Conservation (phyloP, 1,284 basidiomycete genomes). For the Boletus hoseneyae region DNA sequence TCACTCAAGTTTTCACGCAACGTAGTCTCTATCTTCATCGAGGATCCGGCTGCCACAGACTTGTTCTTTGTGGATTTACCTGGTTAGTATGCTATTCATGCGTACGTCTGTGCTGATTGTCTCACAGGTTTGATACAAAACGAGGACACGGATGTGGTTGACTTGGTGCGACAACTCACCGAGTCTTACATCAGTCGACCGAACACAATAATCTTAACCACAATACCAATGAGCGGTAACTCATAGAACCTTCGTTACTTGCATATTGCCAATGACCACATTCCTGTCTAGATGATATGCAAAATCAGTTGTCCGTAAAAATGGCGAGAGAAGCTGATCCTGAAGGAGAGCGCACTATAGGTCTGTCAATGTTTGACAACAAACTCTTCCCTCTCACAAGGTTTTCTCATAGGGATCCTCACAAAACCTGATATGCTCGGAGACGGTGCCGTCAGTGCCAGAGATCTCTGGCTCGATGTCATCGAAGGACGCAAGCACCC, state of each 20-base stretch:
- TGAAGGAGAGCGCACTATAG: slow-evolving; percentile 54
- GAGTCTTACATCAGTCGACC: slow-evolving; percentile 41
- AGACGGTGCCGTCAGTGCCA: slow-evolving; percentile 42
- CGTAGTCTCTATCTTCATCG: slow-evolving; percentile 48
- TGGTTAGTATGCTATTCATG: slow-evolving; percentile 29
- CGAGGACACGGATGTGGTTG: slow-evolving; percentile 40
- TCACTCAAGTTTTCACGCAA: slow-evolving; percentile 53
- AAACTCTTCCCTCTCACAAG: neutral
- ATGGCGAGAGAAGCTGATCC: slow-evolving; percentile 54
- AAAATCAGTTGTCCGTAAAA: slow-evolving; percentile 56
- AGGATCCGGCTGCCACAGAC: slow-evolving; percentile 42
- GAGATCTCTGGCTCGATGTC: slow-evolving; percentile 47
- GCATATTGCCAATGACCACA: neutral
- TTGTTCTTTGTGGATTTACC: slow-evolving; percentile 52
- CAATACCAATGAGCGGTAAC: slow-evolving; percentile 60
- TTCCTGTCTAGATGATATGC: slow-evolving; percentile 51
- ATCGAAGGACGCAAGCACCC: slow-evolving; percentile 44
- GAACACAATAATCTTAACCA: slow-evolving; percentile 55
- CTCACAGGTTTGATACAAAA: slow-evolving; percentile 54
- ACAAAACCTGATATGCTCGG: slow-evolving; percentile 62
- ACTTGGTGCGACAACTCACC: slow-evolving; percentile 46
- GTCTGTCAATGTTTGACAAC: slow-evolving; percentile 29
- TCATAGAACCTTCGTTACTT: neutral
- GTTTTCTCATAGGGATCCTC: slow-evolving; percentile 45
- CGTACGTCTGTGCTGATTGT: slow-evolving; percentile 2